Base-by-base conservation (phyloP, 345 rosid species). In the Turnera subulata region DNA sequence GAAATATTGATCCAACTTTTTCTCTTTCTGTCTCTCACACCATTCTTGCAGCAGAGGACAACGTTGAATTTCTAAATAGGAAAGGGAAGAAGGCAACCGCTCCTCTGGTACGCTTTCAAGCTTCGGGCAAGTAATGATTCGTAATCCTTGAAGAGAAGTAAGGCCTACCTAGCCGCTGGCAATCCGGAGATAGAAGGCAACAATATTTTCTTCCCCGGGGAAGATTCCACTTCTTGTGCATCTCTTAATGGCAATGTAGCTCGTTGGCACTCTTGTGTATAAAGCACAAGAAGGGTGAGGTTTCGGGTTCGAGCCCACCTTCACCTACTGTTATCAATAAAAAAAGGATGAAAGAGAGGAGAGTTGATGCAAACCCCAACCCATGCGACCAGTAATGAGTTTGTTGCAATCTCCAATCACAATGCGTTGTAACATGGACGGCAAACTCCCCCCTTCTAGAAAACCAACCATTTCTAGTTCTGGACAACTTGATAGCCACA, bases 371-470 rank as follows among this genome's bases (percentile, higher is more conserved):
- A 60, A 21, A 22, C 47, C 26, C 61, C 71, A 60, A 6, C 49
- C 23, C 25, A 19, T 2, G 2, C 61, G 50, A 24, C 32, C 20
- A 39, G 68, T 25, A 38, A 55, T 12, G 14, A 64, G 62, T 19
- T 37, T 38, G 48, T 56, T 22, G 13, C 55, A 64, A 20, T 39
- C 23, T 17, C 35, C 25, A 24, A 56, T 55, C 16, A 37, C 39
- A 48, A 64, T 61, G 6, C 26, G n/a, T 38, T n/a, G n/a, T n/a
- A n/a, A n/a, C n/a, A n/a, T n/a, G n/a, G n/a, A n/a, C n/a, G n/a
- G n/a, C n/a, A n/a, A 37, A 22, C 63, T 58, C n/a, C 53, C 70
- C 19, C 14, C 51, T n/a, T n/a, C n/a, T 11, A 58, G 65, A n/a
- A n/a, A n/a, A n/a, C n/a, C n/a, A 46, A 58, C 50, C 21, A 54